Base-by-base conservation (phyloP, 1,284 basidiomycete genomes). In the Clitocybe nebularis region DNA sequence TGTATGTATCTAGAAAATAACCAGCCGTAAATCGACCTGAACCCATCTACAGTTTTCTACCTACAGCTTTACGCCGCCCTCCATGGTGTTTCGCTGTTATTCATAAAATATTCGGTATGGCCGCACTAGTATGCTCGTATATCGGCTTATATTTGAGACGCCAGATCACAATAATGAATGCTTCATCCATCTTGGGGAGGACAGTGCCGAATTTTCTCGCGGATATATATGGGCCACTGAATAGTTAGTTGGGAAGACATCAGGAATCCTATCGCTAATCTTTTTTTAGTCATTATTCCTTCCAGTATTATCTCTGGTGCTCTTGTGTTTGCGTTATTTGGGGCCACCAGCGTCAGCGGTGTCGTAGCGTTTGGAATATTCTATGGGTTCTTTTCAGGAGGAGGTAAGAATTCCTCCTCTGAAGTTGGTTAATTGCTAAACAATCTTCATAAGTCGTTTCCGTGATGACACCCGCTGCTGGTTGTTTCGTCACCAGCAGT, bases 301-400 rank as follows among this genome's bases (percentile, higher is more conserved):
- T 62, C 62, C n/a, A 59, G 60, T 25, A 19, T 64, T 24, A 48
- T 70, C 5, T 60, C 63, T 13, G 69, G 62, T 7, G 59, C 55
- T 16, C 44, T 74, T 23, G 61, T 74, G 14, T 74, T 71, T 46
- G 64, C 61, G 10, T 61, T 74, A 58, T 63, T 72, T 44, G 69
- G 64, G 11, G 68, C 67, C 0, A 62, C 59, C 3, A 66, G 48
- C 37, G 45, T 63, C 24, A 56, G 50, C 2, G 71, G 70, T 6
- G 59, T 70, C 6, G 54, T 64, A 3, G 54, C 59, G 4, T 72
- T 75, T 52, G 67, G 58, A 5, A 54, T 72, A 21, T 60, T 71
- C 39, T 75, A 72, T 48, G 73, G 72, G 1, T 70, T 71, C 56
- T 71, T 72, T 47, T 69, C 69, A n/a, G 69, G 70, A 36, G 70